Percentiles rank a stretch among this genome's conserved stretches.
Evolutionary conservation across 2,329 filamentous ascomycete species (phyloP).

Genomic region (Diplodia sapinea): DNA sequence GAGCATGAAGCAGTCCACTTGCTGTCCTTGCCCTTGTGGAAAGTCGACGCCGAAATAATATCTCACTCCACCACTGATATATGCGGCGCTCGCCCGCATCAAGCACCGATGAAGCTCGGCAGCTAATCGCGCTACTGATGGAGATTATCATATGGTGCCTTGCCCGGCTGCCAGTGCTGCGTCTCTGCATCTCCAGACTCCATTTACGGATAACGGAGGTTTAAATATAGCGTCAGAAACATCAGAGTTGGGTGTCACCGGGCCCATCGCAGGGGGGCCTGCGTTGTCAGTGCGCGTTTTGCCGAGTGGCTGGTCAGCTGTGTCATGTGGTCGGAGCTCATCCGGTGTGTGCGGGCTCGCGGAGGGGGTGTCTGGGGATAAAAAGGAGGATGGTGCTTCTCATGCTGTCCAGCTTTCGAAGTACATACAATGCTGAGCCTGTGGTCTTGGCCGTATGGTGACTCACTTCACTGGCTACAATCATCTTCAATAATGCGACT

Average conservation of each 20-base stretch:
- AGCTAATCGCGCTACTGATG: neutral
- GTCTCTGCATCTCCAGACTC: neutral
- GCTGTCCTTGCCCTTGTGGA: too few relatives aligned
- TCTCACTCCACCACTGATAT: neutral
- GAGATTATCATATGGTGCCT: neutral
- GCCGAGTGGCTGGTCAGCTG: neutral
- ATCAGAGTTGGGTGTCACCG: neutral
- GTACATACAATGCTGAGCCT: neutral
- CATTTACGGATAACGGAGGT: neutral
- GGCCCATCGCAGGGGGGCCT: neutral
- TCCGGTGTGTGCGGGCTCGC: neutral
- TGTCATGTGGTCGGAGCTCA: neutral
- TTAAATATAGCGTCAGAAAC: neutral
- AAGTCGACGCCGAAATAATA: too few relatives aligned
- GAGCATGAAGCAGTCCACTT: too few relatives aligned
- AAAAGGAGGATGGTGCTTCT: too few relatives aligned
- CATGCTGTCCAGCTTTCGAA: neutral
- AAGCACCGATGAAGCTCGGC: neutral
- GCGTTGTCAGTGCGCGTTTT: neutral
- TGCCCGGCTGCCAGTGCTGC: neutral
- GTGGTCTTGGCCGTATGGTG: too few relatives aligned
- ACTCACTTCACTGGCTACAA: too few relatives aligned
- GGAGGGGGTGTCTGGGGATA: too few relatives aligned
- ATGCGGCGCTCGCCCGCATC: neutral
- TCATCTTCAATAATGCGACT: too few relatives aligned